Base-by-base conservation (phyloP, 768 basidiomycete species). In the Podaxis pistillaris region DNA sequence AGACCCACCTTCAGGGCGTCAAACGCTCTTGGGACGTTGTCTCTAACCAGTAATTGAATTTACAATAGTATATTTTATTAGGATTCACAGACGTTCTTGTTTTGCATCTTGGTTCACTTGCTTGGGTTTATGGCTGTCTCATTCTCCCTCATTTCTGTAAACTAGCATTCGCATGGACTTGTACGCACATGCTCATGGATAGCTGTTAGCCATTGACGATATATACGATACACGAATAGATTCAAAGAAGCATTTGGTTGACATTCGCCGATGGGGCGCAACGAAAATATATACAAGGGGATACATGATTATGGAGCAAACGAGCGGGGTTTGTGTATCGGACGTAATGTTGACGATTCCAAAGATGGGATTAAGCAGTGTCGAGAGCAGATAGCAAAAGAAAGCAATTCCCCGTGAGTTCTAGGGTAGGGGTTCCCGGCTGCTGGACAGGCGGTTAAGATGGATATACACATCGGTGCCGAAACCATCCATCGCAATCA, bases 401-500 rank as follows among this genome's bases (percentile, higher is more conserved):
- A 6, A n/a, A 19, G 12, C 4, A 3, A 46, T 46, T n/a, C 9
- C n/a, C 8, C 9, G 50, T 33, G 3, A 13, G 17, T 54, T 54
- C 33, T 74, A 90, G 24, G 83, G 90, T 52, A 93, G 74, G 2
- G 92, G 92, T 74, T 93, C 92, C 26, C 86, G 79, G 68, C 89
- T 92, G 70, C 90, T 93, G 9, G 90, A 92, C 15, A 95, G 81
- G 52, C 89, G 82, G 71, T 95, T 95, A 57, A 95, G 77, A 72
- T 96, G 94, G 65, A 96, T 94, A 71, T 96, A 96, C 2, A 95
- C 91, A 71, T 96, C 94, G 38, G 92, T 94, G 9, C 94, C 94
- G 70, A 91, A 94, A n/a, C 97, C 96, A 65, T 99, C 97, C 96
- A 99, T 98, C 47, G 94, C 91, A 65, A 99, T 99, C 60, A 99